Evolutionary conservation across 192 early-diverging fungal genomes (phyloP).

Genomic region (Ambispora gerdemannii): DNA sequence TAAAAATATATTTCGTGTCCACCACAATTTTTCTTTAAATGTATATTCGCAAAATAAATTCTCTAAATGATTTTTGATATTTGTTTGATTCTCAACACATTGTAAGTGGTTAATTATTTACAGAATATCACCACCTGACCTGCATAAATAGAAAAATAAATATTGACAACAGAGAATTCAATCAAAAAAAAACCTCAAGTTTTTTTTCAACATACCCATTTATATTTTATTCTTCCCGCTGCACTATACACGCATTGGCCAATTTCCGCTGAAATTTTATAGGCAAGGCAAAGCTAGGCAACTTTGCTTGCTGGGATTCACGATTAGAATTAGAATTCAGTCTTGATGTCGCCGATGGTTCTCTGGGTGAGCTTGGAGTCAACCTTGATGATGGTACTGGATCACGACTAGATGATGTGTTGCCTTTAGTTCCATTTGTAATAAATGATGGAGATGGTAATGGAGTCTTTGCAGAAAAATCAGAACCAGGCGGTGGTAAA

Average conservation of each 20-base stretch:
- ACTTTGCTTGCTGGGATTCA: background rate
- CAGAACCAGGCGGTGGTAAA: background rate
- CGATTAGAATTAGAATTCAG: background rate
- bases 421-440: too few species aligned
- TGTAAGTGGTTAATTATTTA: background rate
- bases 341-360: background rate
- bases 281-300: background rate
- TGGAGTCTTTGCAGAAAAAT: background rate
- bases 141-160: background rate
- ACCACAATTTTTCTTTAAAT: too few species aligned
- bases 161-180: too few species aligned
- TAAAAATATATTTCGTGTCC: too few species aligned
- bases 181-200: too few species aligned
- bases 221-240: slow-evolving; percentile 20
- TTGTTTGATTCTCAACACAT: background rate
- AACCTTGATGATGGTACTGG: too few species aligned
- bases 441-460: background rate
- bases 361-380: background rate
- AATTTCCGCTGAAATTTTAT: background rate
- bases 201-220: slow-evolving; percentile 2
- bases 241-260: background rate
- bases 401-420: too few species aligned
- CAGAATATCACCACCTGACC: background rate
- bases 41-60: too few species aligned
- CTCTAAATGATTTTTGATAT: background rate